Percentiles rank a stretch among this genome's conserved stretches.
Conservation (phyloP, 345 rosid species). For the sweet orange (Citrus sinensis) region DNA sequence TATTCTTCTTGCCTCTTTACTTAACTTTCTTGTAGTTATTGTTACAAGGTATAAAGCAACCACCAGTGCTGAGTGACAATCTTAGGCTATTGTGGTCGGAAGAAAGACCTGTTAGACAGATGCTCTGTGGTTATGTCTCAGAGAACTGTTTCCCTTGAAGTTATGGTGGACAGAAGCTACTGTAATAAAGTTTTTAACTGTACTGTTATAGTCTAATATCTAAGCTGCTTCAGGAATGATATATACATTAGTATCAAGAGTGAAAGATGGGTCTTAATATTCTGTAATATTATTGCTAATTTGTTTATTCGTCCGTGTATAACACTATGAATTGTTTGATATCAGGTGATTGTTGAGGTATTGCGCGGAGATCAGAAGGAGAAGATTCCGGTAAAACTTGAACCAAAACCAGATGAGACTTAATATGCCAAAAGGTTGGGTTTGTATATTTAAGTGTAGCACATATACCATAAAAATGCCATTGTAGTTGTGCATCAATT, state of each 20-base stretch:
- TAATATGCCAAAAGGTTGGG: conserved; percentile 25
- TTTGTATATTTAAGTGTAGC: conserved; percentile 12
- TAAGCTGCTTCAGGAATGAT: not conserved
- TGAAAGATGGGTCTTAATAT: not conserved
- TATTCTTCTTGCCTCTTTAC: not conserved
- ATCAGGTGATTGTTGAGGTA: conserved; percentile 79
- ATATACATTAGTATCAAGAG: not conserved
- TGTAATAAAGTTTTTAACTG: not conserved
- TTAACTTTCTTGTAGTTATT: not conserved
- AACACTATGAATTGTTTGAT: not conserved
- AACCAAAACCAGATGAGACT: conserved; percentile 81
- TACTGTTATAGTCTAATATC: not conserved
- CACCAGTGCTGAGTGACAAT: not conserved
- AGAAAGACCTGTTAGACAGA: not conserved
- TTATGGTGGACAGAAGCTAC: not conserved
- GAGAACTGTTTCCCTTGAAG: not conserved
- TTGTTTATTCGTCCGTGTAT: not conserved
- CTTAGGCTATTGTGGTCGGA: not conserved
- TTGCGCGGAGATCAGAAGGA: conserved; percentile 93
- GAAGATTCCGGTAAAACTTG: conserved; percentile 77
- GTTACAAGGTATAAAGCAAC: not conserved
- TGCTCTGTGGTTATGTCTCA: not conserved
- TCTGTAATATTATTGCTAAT: not conserved
- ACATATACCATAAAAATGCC: conserved; percentile 18
- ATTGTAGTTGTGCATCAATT: conserved; percentile 22